Base-by-base conservation (phyloP, 208 protist species). In the Lotmaria passim region DNA sequence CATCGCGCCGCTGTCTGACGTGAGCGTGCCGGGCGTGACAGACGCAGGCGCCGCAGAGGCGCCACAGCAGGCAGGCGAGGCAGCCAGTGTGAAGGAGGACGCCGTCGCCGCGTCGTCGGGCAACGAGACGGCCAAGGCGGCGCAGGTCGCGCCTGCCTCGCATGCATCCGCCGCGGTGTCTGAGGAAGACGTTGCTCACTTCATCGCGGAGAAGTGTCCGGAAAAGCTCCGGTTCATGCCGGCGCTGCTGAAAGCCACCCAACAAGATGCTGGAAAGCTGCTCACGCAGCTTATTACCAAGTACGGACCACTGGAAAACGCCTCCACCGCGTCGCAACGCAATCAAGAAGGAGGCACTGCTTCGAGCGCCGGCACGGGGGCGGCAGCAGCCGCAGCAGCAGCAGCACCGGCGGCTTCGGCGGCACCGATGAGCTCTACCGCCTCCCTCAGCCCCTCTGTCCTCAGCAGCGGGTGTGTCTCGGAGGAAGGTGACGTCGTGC, bases 161-260 rank as follows among this genome's bases (percentile, higher is more conserved):
- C 24, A 7, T 8, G 34, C 34, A 3, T 3, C 48, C 3, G 17
- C 63, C 0, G 52, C 30, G 26, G 61, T 69, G n/a, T 44, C 48
- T 11, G 75, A 81, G 63, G 71, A 65, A 36, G 64, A 69, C 14
- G 74, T 82, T 0, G 51, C 26, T 6, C 39, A 21, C 56, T 89
- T 90, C 51, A 83, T 89, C 75, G 51, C 34, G 34, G 56, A 46
- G 24, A 83, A 81, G 61, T 89, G 83, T 53, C 78, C 83, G 8
- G 86, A 93, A 17, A 90, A 90, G 44, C 61, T 85, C n/a, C 66
- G 71, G 55, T 82, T 93, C 60, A 51, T 88, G 39, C 79, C 81
- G 1, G 63, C 81, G 19, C 46, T 88, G 44, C 28, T 89, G 72
- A 79, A 74, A 44, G 82, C 83, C 33, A 68, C 76, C 3, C 50